Percentiles rank a stretch among this genome's conserved stretches.
phyloP scores from a whole-genome alignment of 129 eudicot genomes.

The Artemisia tridentata region DNA sequence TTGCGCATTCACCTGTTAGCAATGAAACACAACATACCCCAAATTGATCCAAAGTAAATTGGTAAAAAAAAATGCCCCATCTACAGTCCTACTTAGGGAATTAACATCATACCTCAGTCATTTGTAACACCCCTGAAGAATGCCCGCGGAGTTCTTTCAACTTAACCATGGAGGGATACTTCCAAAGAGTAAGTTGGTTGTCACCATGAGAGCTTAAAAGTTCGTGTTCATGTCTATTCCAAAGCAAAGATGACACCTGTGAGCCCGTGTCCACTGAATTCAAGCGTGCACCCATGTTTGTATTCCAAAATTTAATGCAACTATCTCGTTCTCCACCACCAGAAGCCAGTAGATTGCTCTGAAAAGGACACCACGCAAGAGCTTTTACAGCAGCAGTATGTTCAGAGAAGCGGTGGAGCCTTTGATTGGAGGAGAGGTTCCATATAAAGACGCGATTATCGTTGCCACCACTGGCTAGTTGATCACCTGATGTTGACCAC shows the following conservation, averaged over 20 bases:
- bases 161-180: conserved; percentile 67
- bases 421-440: conserved; percentile 38
- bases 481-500: conserved; percentile 67
- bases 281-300: conserved; percentile 52
- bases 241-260: conserved; percentile 58
- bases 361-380: conserved; percentile 75
- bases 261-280: conserved; percentile 61
- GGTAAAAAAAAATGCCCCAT: too few relatives aligned
- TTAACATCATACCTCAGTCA: conserved; percentile 55
- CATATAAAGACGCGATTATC: conserved; percentile 63
- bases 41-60: too few relatives aligned
- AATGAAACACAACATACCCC: too few relatives aligned
- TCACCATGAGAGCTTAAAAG: conserved; percentile 64
- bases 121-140: conserved; percentile 55
- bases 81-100: not conserved
- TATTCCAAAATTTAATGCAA: conserved; percentile 65
- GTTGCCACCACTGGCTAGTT: conserved; percentile 77
- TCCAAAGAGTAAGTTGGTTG: conserved; percentile 66
- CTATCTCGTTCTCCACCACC: conserved; percentile 66
- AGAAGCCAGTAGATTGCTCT: conserved; percentile 60
- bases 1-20: too few relatives aligned
- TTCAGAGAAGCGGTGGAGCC: conserved; percentile 46
- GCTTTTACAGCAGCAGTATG: conserved; percentile 74
- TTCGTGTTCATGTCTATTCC: conserved; percentile 57
- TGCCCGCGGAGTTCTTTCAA: conserved; percentile 57